Evolutionary conservation across 257 asterid species (phyloP).

Genomic region (Oldenlandia corymbosa): DNA sequence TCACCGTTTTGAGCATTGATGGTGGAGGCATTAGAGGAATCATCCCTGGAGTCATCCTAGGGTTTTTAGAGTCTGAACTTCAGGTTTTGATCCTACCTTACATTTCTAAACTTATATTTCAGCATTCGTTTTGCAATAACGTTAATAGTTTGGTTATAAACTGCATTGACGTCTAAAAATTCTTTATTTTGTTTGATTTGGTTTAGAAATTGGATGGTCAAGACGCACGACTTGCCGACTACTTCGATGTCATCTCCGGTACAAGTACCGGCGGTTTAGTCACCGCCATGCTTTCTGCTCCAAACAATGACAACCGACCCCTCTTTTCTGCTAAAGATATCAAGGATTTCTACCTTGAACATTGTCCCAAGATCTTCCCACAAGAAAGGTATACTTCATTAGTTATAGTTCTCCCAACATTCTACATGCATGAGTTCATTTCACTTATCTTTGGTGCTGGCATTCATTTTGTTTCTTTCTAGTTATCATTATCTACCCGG

Average conservation of each 20-base stretch:
- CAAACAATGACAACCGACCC: slow-evolving; percentile 43
- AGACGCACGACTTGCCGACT: slow-evolving; percentile 55
- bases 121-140: no score
- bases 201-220: slow-evolving; percentile 41
- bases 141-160: no score
- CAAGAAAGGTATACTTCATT: slow-evolving; percentile 7
- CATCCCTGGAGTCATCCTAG: slow-evolving; percentile 40
- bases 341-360: slow-evolving; percentile 35
- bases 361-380: slow-evolving; percentile 29
- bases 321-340: slow-evolving; percentile 49
- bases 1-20: slow-evolving; percentile 48
- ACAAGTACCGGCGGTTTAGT: slow-evolving; percentile 69
- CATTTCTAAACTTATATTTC: no score
- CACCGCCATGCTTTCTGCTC: slow-evolving; percentile 55
- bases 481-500: background rate
- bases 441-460: background rate
- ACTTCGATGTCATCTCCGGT: slow-evolving; percentile 62
- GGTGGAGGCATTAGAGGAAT: slow-evolving; percentile 62
- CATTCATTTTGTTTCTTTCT: background rate
- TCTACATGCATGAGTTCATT: no score
- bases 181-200: background rate
- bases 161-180: no score
- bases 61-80: slow-evolving; percentile 38
- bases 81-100: slow-evolving; percentile 17
- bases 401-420: no score